Conservation (phyloP, 192 early-diverging fungal genomes). For the Martensiomyces pterosporus region DNA sequence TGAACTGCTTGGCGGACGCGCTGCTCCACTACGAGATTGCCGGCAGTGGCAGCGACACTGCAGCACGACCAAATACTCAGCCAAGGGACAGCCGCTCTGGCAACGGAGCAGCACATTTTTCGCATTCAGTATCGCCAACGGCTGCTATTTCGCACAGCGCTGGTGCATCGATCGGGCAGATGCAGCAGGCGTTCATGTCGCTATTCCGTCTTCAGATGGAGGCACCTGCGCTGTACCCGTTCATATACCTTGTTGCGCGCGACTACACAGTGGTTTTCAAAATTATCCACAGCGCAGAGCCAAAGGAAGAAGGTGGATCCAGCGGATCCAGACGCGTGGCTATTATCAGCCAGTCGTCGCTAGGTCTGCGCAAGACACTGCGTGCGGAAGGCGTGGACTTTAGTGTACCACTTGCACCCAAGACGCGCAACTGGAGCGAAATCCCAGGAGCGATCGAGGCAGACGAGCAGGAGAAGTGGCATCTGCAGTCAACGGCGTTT, state of each 20-base stretch:
- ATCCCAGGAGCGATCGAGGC: slow-evolving; percentile 7
- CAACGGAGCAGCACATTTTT: too few species aligned
- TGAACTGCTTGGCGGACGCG: slow-evolving; percentile 23
- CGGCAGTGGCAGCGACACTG: background rate
- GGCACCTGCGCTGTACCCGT: slow-evolving; percentile 25
- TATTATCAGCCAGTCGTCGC: slow-evolving; percentile 30
- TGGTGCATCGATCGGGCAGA: slow-evolving; percentile 3
- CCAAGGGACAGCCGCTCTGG: background rate
- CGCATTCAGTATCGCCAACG: background rate
- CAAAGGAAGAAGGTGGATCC: too few species aligned
- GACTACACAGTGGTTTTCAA: slow-evolving; percentile 38
- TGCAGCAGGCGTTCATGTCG: slow-evolving; percentile 30
- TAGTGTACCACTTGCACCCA: slow-evolving; percentile 37
- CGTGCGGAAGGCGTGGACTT: slow-evolving; percentile 17
- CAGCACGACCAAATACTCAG: background rate
- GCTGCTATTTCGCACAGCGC: background rate
- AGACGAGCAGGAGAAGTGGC: background rate
- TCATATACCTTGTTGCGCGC: slow-evolving; percentile 28
- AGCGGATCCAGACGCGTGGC: slow-evolving; percentile 11
- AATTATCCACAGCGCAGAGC: background rate
- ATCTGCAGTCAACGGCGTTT: slow-evolving; percentile 18
- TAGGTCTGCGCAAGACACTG: slow-evolving; percentile 30
- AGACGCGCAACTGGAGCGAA: slow-evolving; percentile 25
- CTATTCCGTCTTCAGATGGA: slow-evolving; percentile 20
- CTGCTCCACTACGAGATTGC: slow-evolving; percentile 27